These are phyloP conservation scores for Rubus idaeus DNA, from an alignment of 306 rosid species.

Conservation along the genomic window DNA sequence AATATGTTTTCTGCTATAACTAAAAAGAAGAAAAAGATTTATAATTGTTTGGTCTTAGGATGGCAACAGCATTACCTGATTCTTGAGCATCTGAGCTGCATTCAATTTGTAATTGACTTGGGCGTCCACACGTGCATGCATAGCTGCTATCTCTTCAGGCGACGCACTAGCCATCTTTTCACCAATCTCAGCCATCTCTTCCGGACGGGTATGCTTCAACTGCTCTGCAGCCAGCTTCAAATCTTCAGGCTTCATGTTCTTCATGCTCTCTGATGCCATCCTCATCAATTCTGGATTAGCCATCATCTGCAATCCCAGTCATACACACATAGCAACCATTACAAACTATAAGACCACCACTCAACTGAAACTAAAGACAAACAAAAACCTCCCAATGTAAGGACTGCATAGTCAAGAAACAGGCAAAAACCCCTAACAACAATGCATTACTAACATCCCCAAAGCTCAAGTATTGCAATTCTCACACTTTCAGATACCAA, in stretches of 20 bases:
- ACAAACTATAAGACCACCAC: constrained; percentile 8
- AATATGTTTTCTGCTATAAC: neutral
- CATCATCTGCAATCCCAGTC: constrained; percentile 71
- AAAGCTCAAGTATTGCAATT: no score
- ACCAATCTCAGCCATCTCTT: constrained; percentile 93
- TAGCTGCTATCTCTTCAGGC: constrained; percentile 80
- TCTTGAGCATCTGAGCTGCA: constrained; percentile 87
- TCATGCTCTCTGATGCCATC: constrained; percentile 97
- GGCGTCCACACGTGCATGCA: constrained; percentile 69
- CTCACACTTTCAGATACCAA: no score
- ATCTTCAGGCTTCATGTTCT: constrained; percentile 81
- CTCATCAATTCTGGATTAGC: constrained; percentile 82
- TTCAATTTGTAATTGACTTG: constrained; percentile 63
- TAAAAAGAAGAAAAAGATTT: neutral
- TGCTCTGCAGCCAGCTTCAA: constrained; percentile 81
- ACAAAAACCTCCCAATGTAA: neutral
- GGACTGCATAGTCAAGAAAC: neutral
- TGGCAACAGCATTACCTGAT: constrained; percentile 47
- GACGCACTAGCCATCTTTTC: constrained; percentile 81
- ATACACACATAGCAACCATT: constrained; percentile 1
- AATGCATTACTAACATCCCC: no score
- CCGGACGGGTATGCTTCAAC: constrained; percentile 82
- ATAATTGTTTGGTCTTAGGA: neutral
- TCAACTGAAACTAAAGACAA: neutral
- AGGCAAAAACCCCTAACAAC: no score